Conservation (phyloP, 805 yeast genomes). For the Saturnispora besseyi region DNA sequence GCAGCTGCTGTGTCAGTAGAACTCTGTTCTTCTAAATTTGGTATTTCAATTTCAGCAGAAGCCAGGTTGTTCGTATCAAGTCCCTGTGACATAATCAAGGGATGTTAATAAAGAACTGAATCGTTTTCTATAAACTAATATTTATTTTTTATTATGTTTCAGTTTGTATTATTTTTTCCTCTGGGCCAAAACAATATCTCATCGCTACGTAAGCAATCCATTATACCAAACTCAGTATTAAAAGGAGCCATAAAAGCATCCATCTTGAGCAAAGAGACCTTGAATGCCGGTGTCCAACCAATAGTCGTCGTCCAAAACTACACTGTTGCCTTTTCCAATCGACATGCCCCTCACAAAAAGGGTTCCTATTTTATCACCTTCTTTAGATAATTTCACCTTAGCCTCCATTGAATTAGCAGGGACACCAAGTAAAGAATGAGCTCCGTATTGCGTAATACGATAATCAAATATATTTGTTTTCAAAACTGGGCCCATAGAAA, state of each 20-base stretch:
- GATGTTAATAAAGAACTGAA: neutral
- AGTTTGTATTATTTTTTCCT: constrained; percentile 1
- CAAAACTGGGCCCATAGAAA: constrained; percentile 49
- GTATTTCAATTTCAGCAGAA: constrained; percentile 1
- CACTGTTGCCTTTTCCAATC: constrained; percentile 38
- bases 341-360: constrained; percentile 56
- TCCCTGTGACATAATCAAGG: neutral
- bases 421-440: constrained; percentile 40
- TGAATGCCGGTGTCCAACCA: constrained; percentile 39
- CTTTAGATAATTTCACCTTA: constrained; percentile 34
- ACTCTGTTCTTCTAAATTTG: neutral
- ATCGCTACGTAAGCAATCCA: neutral
- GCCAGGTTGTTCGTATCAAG: neutral
- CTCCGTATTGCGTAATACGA: constrained; percentile 34
- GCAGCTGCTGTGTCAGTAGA: neutral
- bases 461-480: constrained; percentile 56
- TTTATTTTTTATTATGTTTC: neutral
- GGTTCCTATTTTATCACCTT: constrained; percentile 38
- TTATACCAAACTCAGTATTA: neutral
- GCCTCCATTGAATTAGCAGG: constrained; percentile 52
- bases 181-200: neutral
- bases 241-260: constrained; percentile 46
- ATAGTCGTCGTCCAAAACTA: constrained; percentile 36
- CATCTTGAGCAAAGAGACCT: constrained; percentile 64
- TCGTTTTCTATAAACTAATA: neutral